Evolutionary conservation across 345 rosid species (phyloP).

Genomic region (Arabis hirsuta): DNA sequence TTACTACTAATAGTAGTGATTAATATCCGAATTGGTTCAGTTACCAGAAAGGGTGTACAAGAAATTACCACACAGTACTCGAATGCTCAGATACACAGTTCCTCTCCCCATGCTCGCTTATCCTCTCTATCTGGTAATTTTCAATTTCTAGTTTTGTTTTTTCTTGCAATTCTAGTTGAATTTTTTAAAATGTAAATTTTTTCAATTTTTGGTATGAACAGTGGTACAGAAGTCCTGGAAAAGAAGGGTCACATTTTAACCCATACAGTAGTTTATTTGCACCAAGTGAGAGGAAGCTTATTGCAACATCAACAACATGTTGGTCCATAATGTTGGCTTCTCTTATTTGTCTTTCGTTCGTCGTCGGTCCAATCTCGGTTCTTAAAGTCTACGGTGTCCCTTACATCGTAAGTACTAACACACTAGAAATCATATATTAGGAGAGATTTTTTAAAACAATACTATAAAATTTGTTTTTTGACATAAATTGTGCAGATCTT

Average conservation of each 20-base stretch:
- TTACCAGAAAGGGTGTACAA: slow-evolving; percentile 63
- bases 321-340: slow-evolving; percentile 64
- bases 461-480: not conserved
- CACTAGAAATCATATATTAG: not conserved
- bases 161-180: not conserved
- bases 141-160: not conserved
- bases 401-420: slow-evolving; percentile 52
- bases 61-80: slow-evolving; percentile 45
- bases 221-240: slow-evolving; percentile 95
- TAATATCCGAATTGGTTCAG: slow-evolving; percentile 37
- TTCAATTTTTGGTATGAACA: slow-evolving; percentile 29
- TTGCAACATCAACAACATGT: slow-evolving; percentile 70
- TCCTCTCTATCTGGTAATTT: slow-evolving; percentile 67
- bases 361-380: slow-evolving; percentile 52
- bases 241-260: slow-evolving; percentile 87
- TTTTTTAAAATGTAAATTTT: not conserved
- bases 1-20: no score
- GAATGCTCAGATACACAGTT: slow-evolving; percentile 59
- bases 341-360: slow-evolving; percentile 48
- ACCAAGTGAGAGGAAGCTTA: slow-evolving; percentile 66
- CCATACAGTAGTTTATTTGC: slow-evolving; percentile 75
- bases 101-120: slow-evolving; percentile 75
- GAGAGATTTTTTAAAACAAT: not conserved
- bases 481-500: slow-evolving; percentile 54
- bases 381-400: slow-evolving; percentile 79